Base-by-base conservation (phyloP, 2,329 filamentous ascomycete species). In the Chaetomium olivaceum region DNA sequence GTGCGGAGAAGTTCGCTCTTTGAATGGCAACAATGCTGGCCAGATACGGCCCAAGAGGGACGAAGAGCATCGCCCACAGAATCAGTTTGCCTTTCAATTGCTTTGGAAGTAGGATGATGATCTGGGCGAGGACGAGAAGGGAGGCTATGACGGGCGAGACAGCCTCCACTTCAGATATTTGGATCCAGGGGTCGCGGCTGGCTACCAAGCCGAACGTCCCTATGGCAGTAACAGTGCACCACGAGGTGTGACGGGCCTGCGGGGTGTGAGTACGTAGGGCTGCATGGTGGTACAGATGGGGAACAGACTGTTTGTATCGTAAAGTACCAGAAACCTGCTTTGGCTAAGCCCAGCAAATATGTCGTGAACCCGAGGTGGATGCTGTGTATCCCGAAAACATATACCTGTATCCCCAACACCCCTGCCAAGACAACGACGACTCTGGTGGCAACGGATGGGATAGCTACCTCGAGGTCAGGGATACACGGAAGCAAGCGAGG, bases 261-360 rank as follows among this genome's bases (percentile, higher is more conserved):
- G 11, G 21, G 4, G 1, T 11, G 21, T 64, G 9, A 62, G 63
- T 16, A 21, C 16, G 59, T 54, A 3, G 46, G 31, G 12, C 48
- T 46, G 3, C 3, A 12, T n/a, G 21, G 1, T 4, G 16, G 8
- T 12, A 16, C 21, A 33, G 27, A 4, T 4, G 9, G 1, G 69
- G 75, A 5, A 60, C 43, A 9, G 69, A 80, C 77, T 8, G 73
- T 67, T 52, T 73, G 72, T 3, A 76, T 73, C 0, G 69, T 70
- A 31, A 76, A 79, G 61, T 73, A 77, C 78, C 79, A 81, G 2
- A 73, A 70, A 0, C 71, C 63, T 0, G 75, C 74, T 25, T 80
- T 80, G 0, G 68, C 55, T 0, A 73, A 25, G 0, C 74, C 77
- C 1, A 77, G 48, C 0, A 68, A 16, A 0, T 78, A 7, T 0